Evolutionary conservation across 2,329 filamentous ascomycete genomes (phyloP).

Genomic region (Penicillium sp.): DNA sequence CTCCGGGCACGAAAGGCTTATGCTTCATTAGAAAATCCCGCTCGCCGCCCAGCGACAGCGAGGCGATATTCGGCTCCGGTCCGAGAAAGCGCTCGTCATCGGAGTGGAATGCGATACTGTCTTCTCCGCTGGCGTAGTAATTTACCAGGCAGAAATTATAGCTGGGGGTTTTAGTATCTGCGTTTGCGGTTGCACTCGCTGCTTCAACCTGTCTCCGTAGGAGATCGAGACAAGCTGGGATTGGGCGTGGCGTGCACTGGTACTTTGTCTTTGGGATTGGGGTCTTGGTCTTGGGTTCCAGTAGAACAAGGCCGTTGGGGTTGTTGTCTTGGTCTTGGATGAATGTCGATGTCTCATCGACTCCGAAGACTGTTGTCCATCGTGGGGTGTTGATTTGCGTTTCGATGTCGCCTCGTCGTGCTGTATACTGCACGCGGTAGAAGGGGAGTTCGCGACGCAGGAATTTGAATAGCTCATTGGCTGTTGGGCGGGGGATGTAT

Average conservation of each 20-base stretch:
- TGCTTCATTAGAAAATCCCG: constrained; percentile 79
- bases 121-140: constrained; percentile 74
- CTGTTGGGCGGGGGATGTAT: constrained; percentile 61
- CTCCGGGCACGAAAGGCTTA: constrained; percentile 53
- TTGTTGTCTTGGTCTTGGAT: constrained; percentile 7
- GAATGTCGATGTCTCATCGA: constrained; percentile 66
- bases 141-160: constrained; percentile 83
- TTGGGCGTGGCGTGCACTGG: constrained; percentile 64
- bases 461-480: constrained; percentile 66
- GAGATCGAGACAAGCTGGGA: constrained; percentile 67
- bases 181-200: constrained; percentile 42
- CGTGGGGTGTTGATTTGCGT: constrained; percentile 63
- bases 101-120: constrained; percentile 77
- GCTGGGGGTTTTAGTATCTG: constrained; percentile 49
- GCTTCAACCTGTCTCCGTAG: constrained; percentile 64
- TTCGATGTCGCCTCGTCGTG: constrained; percentile 63
- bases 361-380: constrained; percentile 62
- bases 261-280: constrained; percentile 51
- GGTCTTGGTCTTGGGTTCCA: constrained; percentile 47
- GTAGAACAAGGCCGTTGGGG: background rate
- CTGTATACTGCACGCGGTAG: constrained; percentile 72
- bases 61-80: constrained; percentile 68
- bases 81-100: constrained; percentile 80
- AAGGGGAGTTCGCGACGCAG: constrained; percentile 71
- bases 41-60: constrained; percentile 68